phyloP scores from a whole-genome alignment of 345 rosid genomes.

The Euphorbia pulcherrima region DNA sequence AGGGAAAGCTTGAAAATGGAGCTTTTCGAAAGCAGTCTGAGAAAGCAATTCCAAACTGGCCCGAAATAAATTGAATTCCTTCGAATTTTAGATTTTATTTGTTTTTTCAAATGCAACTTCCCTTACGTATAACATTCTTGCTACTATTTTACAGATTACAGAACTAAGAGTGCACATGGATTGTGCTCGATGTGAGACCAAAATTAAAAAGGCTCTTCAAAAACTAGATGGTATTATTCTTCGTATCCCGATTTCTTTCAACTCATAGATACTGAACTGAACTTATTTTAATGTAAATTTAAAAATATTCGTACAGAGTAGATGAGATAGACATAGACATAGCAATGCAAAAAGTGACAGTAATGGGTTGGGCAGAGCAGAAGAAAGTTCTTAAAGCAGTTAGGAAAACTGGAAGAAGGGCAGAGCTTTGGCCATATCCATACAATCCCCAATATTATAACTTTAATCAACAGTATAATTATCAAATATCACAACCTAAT shows the following conservation, averaged over 20 bases:
- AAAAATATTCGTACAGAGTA: conserved; percentile 34
- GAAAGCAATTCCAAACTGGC: too few species aligned
- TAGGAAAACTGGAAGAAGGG: conserved; percentile 50
- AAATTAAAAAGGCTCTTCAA: conserved; percentile 52
- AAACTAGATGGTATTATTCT: conserved; percentile 45
- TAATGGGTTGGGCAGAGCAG: conserved; percentile 62
- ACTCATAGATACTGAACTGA: too few species aligned
- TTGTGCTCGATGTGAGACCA: conserved; percentile 63
- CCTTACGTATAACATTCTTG: too few species aligned
- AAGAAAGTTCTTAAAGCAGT: conserved; percentile 57
- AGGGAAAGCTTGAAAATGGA: too few species aligned
- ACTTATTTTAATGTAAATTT: not conserved
- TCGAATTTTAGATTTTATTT: too few species aligned
- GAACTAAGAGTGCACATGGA: conserved; percentile 72
- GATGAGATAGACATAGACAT: conserved; percentile 57
- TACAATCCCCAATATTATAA: conserved; percentile 46
- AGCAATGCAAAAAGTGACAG: conserved; percentile 67
- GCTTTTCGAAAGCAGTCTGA: too few species aligned
- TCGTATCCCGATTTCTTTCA: not conserved
- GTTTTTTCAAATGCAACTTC: not conserved
- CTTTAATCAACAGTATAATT: conserved; percentile 22
- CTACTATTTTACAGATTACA: conserved; percentile 37
- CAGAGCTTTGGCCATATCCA: conserved; percentile 69
- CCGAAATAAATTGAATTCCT: too few species aligned
- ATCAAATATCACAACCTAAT: not conserved